Evolutionary conservation across 225 moss, liverwort and hornwort species (phyloP), one percentile per base, ranked within the genome.

Genomic region (Straminergon stramineum): DNA sequence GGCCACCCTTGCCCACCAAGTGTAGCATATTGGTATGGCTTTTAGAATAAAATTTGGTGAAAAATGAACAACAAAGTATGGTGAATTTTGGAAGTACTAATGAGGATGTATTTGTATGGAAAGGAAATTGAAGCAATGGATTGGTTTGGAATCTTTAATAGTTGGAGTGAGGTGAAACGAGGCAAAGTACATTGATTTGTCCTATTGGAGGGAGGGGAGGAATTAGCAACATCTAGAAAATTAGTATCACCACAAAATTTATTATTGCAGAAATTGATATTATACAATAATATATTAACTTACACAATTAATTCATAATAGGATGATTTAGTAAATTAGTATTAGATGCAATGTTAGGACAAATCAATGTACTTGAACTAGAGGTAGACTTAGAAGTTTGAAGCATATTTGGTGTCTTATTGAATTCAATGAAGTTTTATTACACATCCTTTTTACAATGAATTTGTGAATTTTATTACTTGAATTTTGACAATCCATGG

Each of bases 1-100:
- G 23, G 13, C 23, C 7, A 7, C n/a, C 23, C 7, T 7, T 23
- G 12, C 0, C 13, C 5, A n/a, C 10, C 13, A 69, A n/a, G 13
- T 0, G 0, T 69, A 23, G 13, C 23, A 9, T 1, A 0, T 67
- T 41, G 41, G 5, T 1, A 41, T 70, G 24, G 0, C 13, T 70
- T 70, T 13, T 39, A 24, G 39, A 23, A 39, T 2, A 70, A 70
- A 70, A 39, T 24, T 39, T 70, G 3, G 34, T 17, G 16, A 17
- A 34, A 65, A 65, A 13, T 14, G 13, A 24, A 39, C 7, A 39
- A 70, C 3, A 1, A 0, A 7, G 14, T 70, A 39, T 23, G n/a
- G 7, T 69, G n/a, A 71, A 41, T 15, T 71, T 26, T 24, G 5
- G 3, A 71, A 71, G 41, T 15, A 24, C 41, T 8, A 8, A 39